Base-by-base conservation (phyloP, 2,329 filamentous ascomycete species). In the Exophiala sp. region DNA sequence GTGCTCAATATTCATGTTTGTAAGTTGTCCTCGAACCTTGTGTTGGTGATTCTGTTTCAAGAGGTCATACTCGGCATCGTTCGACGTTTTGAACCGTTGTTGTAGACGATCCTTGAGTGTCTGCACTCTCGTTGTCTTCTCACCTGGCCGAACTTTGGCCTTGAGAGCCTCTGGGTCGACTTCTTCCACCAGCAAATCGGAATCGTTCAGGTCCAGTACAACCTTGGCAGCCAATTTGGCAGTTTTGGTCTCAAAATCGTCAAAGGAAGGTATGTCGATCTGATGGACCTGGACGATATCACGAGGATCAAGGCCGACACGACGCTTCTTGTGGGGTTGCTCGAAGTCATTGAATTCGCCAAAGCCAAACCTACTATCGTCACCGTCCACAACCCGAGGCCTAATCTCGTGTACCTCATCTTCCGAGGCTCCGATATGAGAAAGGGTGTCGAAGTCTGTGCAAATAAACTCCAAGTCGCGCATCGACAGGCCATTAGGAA, bases 41-140 rank as follows among this genome's bases (percentile, higher is more conserved):
- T 89, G 91, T 73, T 95, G 90, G 66, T 95, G 91, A 66, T 96
- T 97, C 71, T 96, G 91, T 72, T 97, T 97, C 41, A 99, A 81
- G 56, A 91, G 84, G 66, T 97, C 91, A 69, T 99, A 99, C 1
- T 91, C 91, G 55, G 94, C 88, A 66, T 99, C 94, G 60, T 97
- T 97, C 29, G 91, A 96, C 54, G 95, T 88, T 68, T 97, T 97
- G 78, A 96, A 99, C 39, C 92, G 86, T 62, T 87, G 83, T 35
- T 83, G 83, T 34, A 96, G 80, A 52, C 89, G 85, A 36, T 63
- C 60, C 36, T 62, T 63, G 18, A 64, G 53, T 9, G 60, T 61
- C 50, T 86, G 87, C 2, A 85, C 84, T 81, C 85, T 71, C 81
- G 86, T 67, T 14, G 66, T 65, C 33, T 68, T 68, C 46, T 68